A percentile compares a stretch with the other conserved stretches of the same genome.
phyloP scores from a whole-genome alignment of 805 yeast genomes.

The Schizosaccharomyces octosporus region DNA sequence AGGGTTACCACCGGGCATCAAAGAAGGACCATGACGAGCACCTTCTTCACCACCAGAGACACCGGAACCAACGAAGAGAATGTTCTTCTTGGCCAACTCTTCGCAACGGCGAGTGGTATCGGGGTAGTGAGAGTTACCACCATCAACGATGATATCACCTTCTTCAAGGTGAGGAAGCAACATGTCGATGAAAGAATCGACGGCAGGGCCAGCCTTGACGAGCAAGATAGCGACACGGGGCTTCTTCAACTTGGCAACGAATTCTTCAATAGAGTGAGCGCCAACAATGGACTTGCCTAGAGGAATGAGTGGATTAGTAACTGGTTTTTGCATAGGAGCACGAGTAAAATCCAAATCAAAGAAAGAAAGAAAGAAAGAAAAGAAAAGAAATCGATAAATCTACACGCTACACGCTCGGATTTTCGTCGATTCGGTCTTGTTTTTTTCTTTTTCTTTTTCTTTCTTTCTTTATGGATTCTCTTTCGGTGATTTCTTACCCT shows the following conservation, averaged over 20 bases:
- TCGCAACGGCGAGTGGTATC: constrained; percentile 91
- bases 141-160: constrained; percentile 96
- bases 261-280: constrained; percentile 77
- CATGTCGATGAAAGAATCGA: constrained; percentile 72
- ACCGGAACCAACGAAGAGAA: constrained; percentile 91
- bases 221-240: constrained; percentile 87
- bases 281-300: constrained; percentile 62
- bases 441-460: too few species aligned
- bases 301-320: not conserved
- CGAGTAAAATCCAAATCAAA: too few species aligned
- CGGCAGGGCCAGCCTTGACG: constrained; percentile 93
- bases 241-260: constrained; percentile 69
- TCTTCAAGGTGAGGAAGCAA: constrained; percentile 74
- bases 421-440: too few species aligned
- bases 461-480: too few species aligned
- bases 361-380: too few species aligned
- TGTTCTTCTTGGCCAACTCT: constrained; percentile 67
- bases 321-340: too few species aligned
- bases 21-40: constrained; percentile 96
- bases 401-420: too few species aligned
- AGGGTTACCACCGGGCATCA: constrained; percentile 97
- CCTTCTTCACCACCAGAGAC: constrained; percentile 99
- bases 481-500: constrained; percentile 24
- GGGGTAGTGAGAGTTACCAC: constrained; percentile 99
- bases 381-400: too few species aligned